These are phyloP conservation scores for Diospyros kaki DNA, from an alignment of 148 eudicot genomes.

Conservation along the genomic window DNA sequence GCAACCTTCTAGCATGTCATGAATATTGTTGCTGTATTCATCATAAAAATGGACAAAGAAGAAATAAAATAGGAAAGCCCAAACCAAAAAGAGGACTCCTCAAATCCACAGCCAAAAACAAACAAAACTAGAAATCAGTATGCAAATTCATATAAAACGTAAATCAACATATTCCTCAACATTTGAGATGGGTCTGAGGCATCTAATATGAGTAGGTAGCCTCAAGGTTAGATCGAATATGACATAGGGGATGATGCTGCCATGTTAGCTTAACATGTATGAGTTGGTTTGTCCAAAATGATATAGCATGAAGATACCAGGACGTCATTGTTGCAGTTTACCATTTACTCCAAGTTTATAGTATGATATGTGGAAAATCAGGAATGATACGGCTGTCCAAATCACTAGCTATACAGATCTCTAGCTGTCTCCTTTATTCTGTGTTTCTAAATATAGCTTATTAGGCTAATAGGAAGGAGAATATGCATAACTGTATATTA, in stretches of 20 bases:
- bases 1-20: constrained; percentile 88
- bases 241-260: too few species aligned
- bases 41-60: constrained; percentile 75
- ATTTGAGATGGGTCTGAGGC: background rate
- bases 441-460: too few species aligned
- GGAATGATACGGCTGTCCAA: too few species aligned
- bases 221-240: too few species aligned
- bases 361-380: too few species aligned
- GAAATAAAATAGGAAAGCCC: constrained; percentile 74
- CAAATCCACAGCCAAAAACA: constrained; percentile 13
- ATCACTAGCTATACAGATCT: too few species aligned
- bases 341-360: background rate
- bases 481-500: too few species aligned
- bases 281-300: background rate
- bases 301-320: background rate
- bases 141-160: background rate
- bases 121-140: background rate
- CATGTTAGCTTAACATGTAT: background rate
- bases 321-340: background rate
- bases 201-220: background rate
- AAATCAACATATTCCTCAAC: background rate
- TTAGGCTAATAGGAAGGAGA: too few species aligned
- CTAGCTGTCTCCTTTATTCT: too few species aligned
- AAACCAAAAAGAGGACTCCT: constrained; percentile 83
- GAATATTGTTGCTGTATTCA: constrained; percentile 87